Base-by-base conservation (phyloP, 192 early-diverging fungal species). In the Spinellus fusiger region DNA sequence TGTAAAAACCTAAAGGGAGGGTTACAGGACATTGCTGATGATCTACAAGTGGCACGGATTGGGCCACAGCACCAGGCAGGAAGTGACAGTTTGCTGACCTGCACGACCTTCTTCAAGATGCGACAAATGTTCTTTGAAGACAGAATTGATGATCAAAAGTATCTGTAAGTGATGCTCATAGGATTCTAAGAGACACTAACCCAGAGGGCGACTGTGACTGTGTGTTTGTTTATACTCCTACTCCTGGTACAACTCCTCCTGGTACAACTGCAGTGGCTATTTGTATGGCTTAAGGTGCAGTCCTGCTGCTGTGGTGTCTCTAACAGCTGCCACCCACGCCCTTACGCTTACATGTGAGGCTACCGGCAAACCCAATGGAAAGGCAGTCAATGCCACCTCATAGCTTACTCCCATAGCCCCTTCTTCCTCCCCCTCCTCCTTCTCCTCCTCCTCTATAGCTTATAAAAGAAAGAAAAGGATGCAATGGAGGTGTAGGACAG, bases 41-140 rank as follows among this genome's bases (percentile, higher is more conserved):
- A 98, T 70, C 62, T 99, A 46, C 88, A 94, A 64, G 89, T 94
- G 61, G 55, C 87, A 50, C 78, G 97, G 44, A 91, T 99, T 48
- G 97, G 97, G 15, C 88, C 94, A 28, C 97, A 98, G 75, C 97
- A 99, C 72, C 97, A 99, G 71, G 97, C 97, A 25, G 97, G 97
- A 16, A 95, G 93, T 66, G 97, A 99, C 63, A 93, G 90, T 62
- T 72, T 99, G 51, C 73, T 99, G 64, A 99, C 97, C 3, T 86
- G 86, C n/a, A 88, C 91, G 59, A 93, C 93, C n/a, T 99, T 98
- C 67, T 99, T 99, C 76, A 92, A 94, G 68, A 92, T 99, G 91
- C 85, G 93, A 37, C 87, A 95, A 77, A 89, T 89, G 60, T 96
- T 89, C 73, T 98, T 99, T 80, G 94, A 98, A 68, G 91, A 95